Percentiles rank a stretch among this genome's conserved stretches.
These are phyloP conservation scores for Septoria linicola DNA, from an alignment of 2,329 filamentous ascomycete species.

Conservation along the genomic window DNA sequence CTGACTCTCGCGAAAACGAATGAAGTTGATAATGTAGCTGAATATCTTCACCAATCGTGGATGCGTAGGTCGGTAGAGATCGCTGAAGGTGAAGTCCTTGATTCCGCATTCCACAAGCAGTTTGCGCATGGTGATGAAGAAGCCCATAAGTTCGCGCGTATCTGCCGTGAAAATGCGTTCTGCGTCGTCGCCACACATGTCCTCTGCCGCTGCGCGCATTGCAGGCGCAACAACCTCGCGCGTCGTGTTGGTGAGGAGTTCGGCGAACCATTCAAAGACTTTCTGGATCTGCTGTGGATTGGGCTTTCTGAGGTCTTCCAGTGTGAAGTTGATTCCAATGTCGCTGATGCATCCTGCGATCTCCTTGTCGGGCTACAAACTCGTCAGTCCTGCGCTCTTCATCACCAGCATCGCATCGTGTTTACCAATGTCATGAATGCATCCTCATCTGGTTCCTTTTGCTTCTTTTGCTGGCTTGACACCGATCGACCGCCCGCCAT, in stretches of 20 bases:
- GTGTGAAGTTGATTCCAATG: constrained; percentile 85
- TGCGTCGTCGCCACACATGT: constrained; percentile 77
- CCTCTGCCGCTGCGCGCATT: constrained; percentile 87
- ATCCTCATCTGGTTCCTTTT: constrained; percentile 46
- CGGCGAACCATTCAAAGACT: constrained; percentile 97
- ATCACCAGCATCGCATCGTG: constrained; percentile 1
- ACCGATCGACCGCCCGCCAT: constrained; percentile 44
- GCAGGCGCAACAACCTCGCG: constrained; percentile 91
- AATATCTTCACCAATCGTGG: constrained; percentile 91
- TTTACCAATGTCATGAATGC: constrained; percentile 53
- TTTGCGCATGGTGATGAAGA: constrained; percentile 79
- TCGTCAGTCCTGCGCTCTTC: constrained; percentile 12
- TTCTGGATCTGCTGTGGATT: constrained; percentile 93
- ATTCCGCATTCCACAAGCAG: constrained; percentile 85
- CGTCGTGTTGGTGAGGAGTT: constrained; percentile 88
- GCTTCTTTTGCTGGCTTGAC: constrained; percentile 41
- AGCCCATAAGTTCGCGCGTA: constrained; percentile 91
- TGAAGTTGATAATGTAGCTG: constrained; percentile 98
- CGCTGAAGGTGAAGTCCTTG: constrained; percentile 87
- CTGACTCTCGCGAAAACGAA: constrained; percentile 92
- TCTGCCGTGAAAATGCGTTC: constrained; percentile 78
- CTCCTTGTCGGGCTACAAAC: constrained; percentile 63
- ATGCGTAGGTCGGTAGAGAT: constrained; percentile 87
- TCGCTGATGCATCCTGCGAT: constrained; percentile 97
- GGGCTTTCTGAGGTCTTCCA: constrained; percentile 86